Percentiles rank a stretch among this genome's conserved stretches.
Conservation (phyloP, 2,329 filamentous ascomycete genomes). For the Elsinoe perseae region DNA sequence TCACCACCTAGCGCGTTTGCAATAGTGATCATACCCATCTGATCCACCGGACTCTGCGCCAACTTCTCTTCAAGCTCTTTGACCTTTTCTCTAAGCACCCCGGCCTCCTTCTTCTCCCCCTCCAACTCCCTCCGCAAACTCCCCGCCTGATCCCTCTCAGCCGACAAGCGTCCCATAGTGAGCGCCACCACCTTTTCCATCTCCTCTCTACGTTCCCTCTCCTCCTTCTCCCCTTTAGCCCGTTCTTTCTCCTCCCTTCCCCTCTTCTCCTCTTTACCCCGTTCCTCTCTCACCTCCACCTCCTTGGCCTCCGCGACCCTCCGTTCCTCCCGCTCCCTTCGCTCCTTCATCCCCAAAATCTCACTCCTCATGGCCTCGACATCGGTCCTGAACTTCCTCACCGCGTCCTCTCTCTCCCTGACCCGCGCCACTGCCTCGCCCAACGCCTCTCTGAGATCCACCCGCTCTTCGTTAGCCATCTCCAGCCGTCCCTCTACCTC, state of each 20-base stretch:
- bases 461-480: constrained; percentile 34
- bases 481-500: constrained; percentile 35
- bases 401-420: constrained; percentile 32
- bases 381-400: constrained; percentile 36
- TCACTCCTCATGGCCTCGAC: constrained; percentile 28
- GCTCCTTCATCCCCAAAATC: not conserved
- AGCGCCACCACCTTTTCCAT: not conserved
- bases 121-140: not conserved
- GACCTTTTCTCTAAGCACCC: not conserved
- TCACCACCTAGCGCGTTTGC: constrained; percentile 8
- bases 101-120: constrained; percentile 1
- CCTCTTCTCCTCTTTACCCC: not conserved
- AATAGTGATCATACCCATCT: constrained; percentile 14
- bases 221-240: not conserved
- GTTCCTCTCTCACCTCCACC: not conserved
- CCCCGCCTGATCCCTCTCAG: not conserved
- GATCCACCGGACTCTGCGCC: not conserved
- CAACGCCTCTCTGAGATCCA: constrained; percentile 25
- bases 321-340: not conserved
- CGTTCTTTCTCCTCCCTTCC: not conserved
- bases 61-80: constrained; percentile 5
- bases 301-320: not conserved
- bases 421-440: constrained; percentile 17
- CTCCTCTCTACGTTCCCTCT: not conserved
- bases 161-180: not conserved